These are phyloP conservation scores for Talinum fruticosum DNA, from an alignment of 148 eudicot species.

Conservation along the genomic window DNA sequence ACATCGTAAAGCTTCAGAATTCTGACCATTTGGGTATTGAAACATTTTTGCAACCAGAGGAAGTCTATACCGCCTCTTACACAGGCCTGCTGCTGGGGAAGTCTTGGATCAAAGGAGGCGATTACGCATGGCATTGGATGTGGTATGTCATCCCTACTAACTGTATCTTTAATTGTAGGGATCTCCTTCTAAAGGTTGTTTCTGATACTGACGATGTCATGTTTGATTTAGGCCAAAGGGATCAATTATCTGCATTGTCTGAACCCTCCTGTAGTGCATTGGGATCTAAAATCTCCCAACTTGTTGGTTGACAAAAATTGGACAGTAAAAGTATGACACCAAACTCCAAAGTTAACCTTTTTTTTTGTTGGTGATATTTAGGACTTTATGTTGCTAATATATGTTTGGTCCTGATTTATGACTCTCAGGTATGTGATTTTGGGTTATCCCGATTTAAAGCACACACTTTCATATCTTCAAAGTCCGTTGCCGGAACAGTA, in stretches of 20 bases:
- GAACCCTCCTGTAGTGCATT: conserved; percentile 87
- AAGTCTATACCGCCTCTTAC: conserved; percentile 85
- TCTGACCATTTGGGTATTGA: background rate
- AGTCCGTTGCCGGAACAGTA: conserved; percentile 98
- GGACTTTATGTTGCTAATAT: background rate
- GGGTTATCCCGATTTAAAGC: conserved; percentile 97
- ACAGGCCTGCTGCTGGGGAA: conserved; percentile 84
- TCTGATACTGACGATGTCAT: background rate
- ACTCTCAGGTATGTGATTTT: conserved; percentile 87
- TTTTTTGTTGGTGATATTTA: background rate
- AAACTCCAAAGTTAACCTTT: background rate
- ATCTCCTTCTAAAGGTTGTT: background rate
- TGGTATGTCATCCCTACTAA: conserved; percentile 52
- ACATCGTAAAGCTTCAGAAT: background rate
- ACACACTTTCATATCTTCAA: conserved; percentile 86
- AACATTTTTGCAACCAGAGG: conserved; percentile 48
- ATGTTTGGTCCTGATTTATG: conserved; percentile 7
- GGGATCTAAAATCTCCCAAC: conserved; percentile 98
- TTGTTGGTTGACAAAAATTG: conserved; percentile 93
- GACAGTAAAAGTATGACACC: conserved; percentile 72
- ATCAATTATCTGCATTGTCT: conserved; percentile 90
- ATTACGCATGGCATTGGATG: conserved; percentile 92
- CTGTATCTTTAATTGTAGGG: background rate
- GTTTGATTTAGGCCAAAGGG: conserved; percentile 76
- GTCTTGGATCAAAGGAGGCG: conserved; percentile 80